Evolutionary conservation across 352 stramenopile genomes (phyloP).

Genomic region (Pythium brassicae): DNA sequence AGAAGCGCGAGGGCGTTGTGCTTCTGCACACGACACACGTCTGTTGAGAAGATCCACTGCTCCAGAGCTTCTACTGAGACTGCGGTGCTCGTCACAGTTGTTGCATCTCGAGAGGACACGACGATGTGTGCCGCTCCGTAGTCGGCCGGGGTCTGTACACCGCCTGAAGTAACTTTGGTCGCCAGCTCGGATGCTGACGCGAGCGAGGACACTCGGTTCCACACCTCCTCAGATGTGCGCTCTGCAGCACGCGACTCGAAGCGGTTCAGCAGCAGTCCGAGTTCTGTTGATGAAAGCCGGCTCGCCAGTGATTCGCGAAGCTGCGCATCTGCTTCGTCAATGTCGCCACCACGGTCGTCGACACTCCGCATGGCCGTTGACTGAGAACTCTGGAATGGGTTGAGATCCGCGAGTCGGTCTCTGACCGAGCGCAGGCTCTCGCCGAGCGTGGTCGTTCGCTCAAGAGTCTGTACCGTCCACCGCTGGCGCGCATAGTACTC

Average conservation of each 20-base stretch:
- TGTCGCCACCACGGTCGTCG: background rate
- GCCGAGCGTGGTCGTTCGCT: conserved; percentile 20
- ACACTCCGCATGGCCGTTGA: background rate
- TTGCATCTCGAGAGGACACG: background rate
- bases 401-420: conserved; percentile 8
- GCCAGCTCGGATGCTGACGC: background rate
- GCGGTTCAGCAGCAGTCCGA: conserved; percentile 24
- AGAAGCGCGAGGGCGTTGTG: conserved; percentile 9
- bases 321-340: conserved; percentile 6
- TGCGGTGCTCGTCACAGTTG: background rate
- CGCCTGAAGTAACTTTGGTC: background rate
- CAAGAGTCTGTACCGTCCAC: conserved; percentile 23
- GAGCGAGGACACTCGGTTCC: conserved; percentile 5
- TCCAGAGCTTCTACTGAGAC: conserved; percentile 8
- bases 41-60: conserved; percentile 19
- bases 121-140: background rate
- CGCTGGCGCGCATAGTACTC: conserved; percentile 26
- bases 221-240: conserved; percentile 18
- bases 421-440: conserved; percentile 18
- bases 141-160: background rate
- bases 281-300: conserved; percentile 7
- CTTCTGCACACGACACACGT: conserved; percentile 10
- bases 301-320: conserved; percentile 3
- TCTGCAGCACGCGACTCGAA: conserved; percentile 33
- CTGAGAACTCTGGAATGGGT: background rate